Evolutionary conservation across 2,329 filamentous ascomycete genomes (phyloP).

Genomic region (Polytolypa hystricis): DNA sequence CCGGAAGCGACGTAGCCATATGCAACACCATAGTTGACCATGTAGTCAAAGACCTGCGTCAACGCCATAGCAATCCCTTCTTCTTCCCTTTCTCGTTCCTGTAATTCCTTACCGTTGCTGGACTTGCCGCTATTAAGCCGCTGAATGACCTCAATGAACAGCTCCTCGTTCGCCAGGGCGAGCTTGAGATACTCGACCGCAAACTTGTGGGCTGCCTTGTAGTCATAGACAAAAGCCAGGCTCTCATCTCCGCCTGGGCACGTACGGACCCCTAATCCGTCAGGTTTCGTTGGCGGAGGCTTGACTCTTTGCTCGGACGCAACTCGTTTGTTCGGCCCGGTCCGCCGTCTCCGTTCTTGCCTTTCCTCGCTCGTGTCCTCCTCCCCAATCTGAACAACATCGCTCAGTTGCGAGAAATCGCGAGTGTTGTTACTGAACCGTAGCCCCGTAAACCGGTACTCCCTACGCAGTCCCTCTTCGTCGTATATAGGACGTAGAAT

Average conservation of each 20-base stretch:
- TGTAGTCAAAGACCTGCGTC: background rate
- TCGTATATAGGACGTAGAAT: too few relatives aligned
- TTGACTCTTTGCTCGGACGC: too few relatives aligned
- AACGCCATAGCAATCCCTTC: background rate
- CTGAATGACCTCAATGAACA: slow-evolving; percentile 1
- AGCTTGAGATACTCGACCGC: background rate
- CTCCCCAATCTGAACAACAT: too few relatives aligned
- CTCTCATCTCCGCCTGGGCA: background rate
- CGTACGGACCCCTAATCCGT: background rate
- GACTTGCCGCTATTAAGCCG: background rate
- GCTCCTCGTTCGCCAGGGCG: background rate
- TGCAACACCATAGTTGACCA: background rate
- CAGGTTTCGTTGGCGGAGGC: too few relatives aligned
- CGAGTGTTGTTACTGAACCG: too few relatives aligned
- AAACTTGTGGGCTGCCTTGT: slow-evolving; percentile 1
- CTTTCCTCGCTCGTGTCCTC: too few relatives aligned
- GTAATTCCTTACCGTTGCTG: too few relatives aligned
- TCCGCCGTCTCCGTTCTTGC: too few relatives aligned
- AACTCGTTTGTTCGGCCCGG: too few relatives aligned
- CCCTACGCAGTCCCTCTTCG: too few relatives aligned
- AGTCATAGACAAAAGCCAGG: background rate
- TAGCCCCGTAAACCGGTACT: too few relatives aligned
- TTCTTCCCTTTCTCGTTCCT: background rate
- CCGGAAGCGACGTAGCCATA: slow-evolving; percentile 1
- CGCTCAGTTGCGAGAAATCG: too few relatives aligned